phyloP scores from a whole-genome alignment of 768 basidiomycete species.

The Rhodotorula sphaerocarpa region DNA sequence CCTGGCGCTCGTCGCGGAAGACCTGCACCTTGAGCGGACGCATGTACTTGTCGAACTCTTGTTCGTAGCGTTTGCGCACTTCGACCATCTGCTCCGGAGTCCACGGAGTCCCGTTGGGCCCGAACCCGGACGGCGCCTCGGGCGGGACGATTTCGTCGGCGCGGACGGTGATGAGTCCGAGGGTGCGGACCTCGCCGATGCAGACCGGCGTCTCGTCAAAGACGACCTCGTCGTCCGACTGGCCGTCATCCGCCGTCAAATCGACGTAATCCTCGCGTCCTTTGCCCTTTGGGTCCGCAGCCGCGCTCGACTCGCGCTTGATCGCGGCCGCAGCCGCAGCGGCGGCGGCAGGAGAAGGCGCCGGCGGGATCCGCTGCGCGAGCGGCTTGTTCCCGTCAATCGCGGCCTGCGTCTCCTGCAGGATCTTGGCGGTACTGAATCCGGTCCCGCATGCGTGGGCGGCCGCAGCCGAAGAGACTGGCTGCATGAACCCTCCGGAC shows the following conservation, averaged over 20 bases:
- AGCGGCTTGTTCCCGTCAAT: background rate
- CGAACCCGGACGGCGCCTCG: conserved; percentile 30
- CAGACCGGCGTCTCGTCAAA: conserved; percentile 51
- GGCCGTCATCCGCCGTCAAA: background rate
- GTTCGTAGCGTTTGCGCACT: conserved; percentile 58
- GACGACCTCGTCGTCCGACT: conserved; percentile 22
- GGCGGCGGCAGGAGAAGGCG: background rate
- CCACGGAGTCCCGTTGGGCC: conserved; percentile 32
- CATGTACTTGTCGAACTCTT: conserved; percentile 52
- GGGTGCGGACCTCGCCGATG: conserved; percentile 73
- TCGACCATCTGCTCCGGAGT: background rate
- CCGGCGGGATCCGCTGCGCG: background rate
- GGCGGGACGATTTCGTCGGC: conserved; percentile 56
- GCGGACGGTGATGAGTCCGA: conserved; percentile 77
- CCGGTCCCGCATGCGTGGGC: background rate
- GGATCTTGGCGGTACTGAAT: background rate
- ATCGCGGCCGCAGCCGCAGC: conserved; percentile 4
- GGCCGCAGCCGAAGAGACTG: background rate
- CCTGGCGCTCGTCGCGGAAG: conserved; percentile 43
- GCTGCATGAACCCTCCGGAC: background rate
- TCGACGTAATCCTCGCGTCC: background rate
- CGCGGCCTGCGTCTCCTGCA: background rate
- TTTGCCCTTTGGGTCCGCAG: conserved; percentile 3
- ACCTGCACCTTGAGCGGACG: conserved; percentile 15
- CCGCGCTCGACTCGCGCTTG: conserved; percentile 6